These are phyloP conservation scores for Populus alba DNA, from an alignment of 345 rosid species.

Conservation along the genomic window DNA sequence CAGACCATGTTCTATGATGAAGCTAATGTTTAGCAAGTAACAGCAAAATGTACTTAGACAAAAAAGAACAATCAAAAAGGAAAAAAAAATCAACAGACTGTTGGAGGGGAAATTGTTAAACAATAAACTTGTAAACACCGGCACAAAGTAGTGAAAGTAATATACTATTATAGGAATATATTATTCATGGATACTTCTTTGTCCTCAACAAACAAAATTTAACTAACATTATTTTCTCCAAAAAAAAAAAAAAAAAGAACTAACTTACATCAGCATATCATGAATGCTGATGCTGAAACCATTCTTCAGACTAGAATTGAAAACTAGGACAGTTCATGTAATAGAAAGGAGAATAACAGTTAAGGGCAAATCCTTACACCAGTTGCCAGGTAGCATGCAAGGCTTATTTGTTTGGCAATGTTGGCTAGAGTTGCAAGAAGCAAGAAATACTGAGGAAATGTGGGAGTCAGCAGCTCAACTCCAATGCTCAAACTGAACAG, in stretches of 20 bases:
- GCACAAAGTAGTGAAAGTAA: no score
- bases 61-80: no score
- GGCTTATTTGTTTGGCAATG: slow-evolving; percentile 88
- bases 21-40: neutral
- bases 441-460: slow-evolving; percentile 71
- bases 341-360: neutral
- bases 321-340: neutral
- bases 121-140: no score
- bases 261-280: neutral
- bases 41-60: neutral
- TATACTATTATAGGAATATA: no score
- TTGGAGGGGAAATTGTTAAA: no score
- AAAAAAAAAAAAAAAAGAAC: neutral
- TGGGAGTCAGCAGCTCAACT: slow-evolving; percentile 81
- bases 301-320: neutral
- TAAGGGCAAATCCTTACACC: slow-evolving; percentile 54
- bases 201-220: no score
- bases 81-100: no score
- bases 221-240: neutral
- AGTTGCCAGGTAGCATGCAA: slow-evolving; percentile 80
- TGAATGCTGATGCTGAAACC: neutral
- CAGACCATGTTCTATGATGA: neutral
- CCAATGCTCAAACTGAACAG: slow-evolving; percentile 88
- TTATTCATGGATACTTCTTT: no score
- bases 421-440: slow-evolving; percentile 81